Base-by-base conservation (phyloP, 139 green algal genomes). In the Chlorella sp. region DNA sequence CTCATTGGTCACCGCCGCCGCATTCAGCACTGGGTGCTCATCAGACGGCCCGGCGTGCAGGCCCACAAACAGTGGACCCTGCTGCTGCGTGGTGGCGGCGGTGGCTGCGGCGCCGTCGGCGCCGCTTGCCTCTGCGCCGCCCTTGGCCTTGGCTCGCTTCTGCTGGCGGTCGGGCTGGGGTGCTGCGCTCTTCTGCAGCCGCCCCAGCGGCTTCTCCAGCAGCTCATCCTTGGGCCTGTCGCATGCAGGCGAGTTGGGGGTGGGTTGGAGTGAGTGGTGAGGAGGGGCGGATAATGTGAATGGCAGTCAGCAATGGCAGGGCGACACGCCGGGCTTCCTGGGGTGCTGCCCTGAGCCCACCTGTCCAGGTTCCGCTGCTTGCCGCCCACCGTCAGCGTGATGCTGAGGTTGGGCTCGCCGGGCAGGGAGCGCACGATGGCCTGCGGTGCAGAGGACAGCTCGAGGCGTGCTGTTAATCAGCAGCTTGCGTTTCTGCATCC, bases 191-290 rank as follows among this genome's bases (percentile, higher is more conserved):
- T 89, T 93, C 34, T 90, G 88, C 40, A 97, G 86, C 16, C 94
- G 88, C 0, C 65, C 60, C 40, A 96, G 73, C 5, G 92, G 87
- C 82, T 95, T 95, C 43, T 94, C 90, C 5, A 97, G 88, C 1
- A 87, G 78, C 87, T 97, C 94, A 56, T 88, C 86, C 44, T 90
- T 88, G 34, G 93, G 89, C 86, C 94, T 95, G 90, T 40, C 34
- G 62, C 34, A 22, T 26, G 32, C 9, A 22, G 0, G 28, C 83
- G 38, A 40, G 1, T 11, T 16, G 24, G n/a, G 24, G 28, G 46
- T 54, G 8, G n/a, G n/a, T n/a, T n/a, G n/a, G n/a, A n/a, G n/a
- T n/a, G n/a, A n/a, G n/a, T n/a, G n/a, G n/a, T n/a, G n/a, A n/a
- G n/a, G n/a, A n/a, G n/a, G n/a, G n/a, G n/a, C n/a, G n/a, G n/a